Base-by-base conservation (phyloP, 2,329 filamentous ascomycete species). In the Huntiella bhutanensis region DNA sequence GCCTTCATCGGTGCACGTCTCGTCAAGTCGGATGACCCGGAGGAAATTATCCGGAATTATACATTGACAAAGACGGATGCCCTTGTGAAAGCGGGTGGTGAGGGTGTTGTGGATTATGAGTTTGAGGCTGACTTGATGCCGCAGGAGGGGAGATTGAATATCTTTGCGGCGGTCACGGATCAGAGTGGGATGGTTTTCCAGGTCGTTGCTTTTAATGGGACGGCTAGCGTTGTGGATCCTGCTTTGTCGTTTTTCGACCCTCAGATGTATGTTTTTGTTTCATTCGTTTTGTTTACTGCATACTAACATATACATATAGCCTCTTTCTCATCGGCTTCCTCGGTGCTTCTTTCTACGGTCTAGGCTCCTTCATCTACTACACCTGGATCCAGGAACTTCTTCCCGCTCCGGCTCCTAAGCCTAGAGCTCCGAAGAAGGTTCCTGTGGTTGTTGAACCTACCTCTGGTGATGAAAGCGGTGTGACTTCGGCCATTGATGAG, bases 301-400 rank as follows among this genome's bases (percentile, higher is more conserved):
- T 33, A 13, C 8, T 15, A 38, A 17, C 7, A 13, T 19, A 19
- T 1, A 3, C 1, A 3, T 7, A 11, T 47, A 96, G 91, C 60
- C 85, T 96, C 67, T 98, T 98, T 77, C 77, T 98, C 52, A 96
- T 96, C 70, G 71, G 94, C 60, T 79, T 96, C 69, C 81, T 98
- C 55, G 69, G 80, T 46, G 78, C 72, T 51, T 74, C 71, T 52
- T 92, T 93, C 60, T 76, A 66, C 53, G 86, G 82, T 52, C 85
- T 80, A 46, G 75, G 81, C 60, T 95, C 88, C 76, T 94, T 94
- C 64, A 85, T 95, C 67, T 98, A 98, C 75, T 91, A 81, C 69
- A 93, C 88, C 58, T 96, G 88, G 86, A 82, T 98, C 64, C 83
- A 86, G 57, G 80, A 86, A 11, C 82, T 98, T 60, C 94, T 96